Percentiles rank a stretch among this genome's conserved stretches.
These are phyloP conservation scores for Ceratocystis cubensis DNA, from an alignment of 2,329 filamentous ascomycete species.

Conservation along the genomic window DNA sequence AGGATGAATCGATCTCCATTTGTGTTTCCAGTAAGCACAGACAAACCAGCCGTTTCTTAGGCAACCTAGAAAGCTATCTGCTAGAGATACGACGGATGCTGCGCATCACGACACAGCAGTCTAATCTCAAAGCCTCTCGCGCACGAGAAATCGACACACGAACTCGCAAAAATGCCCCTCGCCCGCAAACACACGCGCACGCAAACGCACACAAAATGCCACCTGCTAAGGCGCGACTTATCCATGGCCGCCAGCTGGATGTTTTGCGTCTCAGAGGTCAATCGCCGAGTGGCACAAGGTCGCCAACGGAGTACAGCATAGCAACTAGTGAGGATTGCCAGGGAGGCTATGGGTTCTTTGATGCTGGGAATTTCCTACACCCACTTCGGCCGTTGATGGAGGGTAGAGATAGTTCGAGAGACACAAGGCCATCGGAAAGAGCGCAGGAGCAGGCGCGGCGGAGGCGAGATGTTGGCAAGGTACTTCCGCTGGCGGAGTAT, in stretches of 20 bases:
- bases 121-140: conserved; percentile 33
- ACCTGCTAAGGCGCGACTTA: conserved; percentile 50
- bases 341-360: conserved; percentile 91
- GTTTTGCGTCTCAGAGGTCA: conserved; percentile 35
- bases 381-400: conserved; percentile 48
- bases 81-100: conserved; percentile 80
- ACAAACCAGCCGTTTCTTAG: conserved; percentile 81
- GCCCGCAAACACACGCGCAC: background rate
- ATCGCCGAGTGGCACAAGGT: conserved; percentile 39
- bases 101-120: conserved; percentile 48
- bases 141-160: conserved; percentile 40
- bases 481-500: conserved; percentile 57
- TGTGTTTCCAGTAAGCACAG: conserved; percentile 89
- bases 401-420: conserved; percentile 44
- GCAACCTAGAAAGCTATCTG: conserved; percentile 80
- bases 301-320: conserved; percentile 53
- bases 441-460: conserved; percentile 44
- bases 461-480: conserved; percentile 61
- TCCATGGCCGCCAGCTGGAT: conserved; percentile 36
- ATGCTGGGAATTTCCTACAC: conserved; percentile 86
- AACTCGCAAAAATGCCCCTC: background rate
- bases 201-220: background rate
- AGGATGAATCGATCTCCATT: conserved; percentile 64
- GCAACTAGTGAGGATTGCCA: conserved; percentile 74
- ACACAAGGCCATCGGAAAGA: conserved; percentile 44